phyloP scores from a whole-genome alignment of 176 grass and related monocot species.

The Eragrostis nindensis region DNA sequence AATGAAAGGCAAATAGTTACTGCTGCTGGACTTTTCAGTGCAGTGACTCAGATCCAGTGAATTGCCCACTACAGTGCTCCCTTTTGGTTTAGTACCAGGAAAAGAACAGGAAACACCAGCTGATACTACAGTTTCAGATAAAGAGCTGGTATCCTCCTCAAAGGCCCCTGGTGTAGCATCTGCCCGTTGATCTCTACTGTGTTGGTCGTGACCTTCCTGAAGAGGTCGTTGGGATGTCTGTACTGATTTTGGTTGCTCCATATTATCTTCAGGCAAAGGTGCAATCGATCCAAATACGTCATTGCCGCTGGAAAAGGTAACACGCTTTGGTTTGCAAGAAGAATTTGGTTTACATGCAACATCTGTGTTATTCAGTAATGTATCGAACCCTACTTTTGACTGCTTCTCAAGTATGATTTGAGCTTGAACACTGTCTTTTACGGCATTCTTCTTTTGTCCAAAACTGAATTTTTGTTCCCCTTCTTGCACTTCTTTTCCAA shows the following conservation, averaged over 20 bases:
- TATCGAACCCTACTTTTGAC: constrained; percentile 35
- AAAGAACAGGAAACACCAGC: constrained; percentile 5
- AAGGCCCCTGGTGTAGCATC: constrained; percentile 23
- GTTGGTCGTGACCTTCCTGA: constrained; percentile 34
- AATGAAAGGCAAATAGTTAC: constrained; percentile 29
- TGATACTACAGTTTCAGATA: constrained; percentile 47
- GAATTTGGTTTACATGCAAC: constrained; percentile 26
- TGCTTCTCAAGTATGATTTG: constrained; percentile 70
- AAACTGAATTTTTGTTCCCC: constrained; percentile 47
- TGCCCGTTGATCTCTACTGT: constrained; percentile 30
- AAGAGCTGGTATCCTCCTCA: constrained; percentile 34
- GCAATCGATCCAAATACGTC: constrained; percentile 39
- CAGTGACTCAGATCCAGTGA: constrained; percentile 55
- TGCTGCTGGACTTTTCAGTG: constrained; percentile 38
- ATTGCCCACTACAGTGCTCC: constrained; percentile 21
- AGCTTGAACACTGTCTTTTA: constrained; percentile 40
- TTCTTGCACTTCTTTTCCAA: constrained; percentile 58
- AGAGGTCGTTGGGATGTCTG: constrained; percentile 34
- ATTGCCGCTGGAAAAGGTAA: constrained; percentile 54
- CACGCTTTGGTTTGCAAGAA: constrained; percentile 53
- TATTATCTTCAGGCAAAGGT: constrained; percentile 45
- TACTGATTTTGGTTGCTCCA: constrained; percentile 42
- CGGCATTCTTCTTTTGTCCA: constrained; percentile 51
- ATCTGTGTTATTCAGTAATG: constrained; percentile 28
- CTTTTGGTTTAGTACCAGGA: constrained; percentile 25